Evolutionary conservation across 2,329 filamentous ascomycete species (phyloP).

Genomic region (Torrubiellomyces zombiae): DNA sequence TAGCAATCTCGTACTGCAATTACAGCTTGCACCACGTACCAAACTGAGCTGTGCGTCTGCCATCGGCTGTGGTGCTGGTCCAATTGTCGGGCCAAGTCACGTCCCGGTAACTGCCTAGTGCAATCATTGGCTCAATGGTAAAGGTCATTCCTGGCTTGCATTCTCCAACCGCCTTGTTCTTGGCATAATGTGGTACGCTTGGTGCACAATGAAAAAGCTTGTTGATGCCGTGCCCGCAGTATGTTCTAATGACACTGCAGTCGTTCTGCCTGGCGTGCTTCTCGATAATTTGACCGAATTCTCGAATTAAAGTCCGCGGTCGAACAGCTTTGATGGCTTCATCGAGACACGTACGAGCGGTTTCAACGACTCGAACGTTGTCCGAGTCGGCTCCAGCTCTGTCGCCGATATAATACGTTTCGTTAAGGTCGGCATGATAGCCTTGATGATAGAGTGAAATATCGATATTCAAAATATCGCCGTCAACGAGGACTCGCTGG

Average conservation of each 20-base stretch:
- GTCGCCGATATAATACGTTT: conserved; percentile 95
- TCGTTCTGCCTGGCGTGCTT: conserved; percentile 74
- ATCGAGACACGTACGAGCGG: conserved; percentile 77
- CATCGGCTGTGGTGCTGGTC: conserved; percentile 89
- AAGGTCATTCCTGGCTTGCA: conserved; percentile 97
- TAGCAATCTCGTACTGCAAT: too few species aligned
- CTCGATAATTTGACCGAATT: conserved; percentile 89
- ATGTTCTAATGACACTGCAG: conserved; percentile 87
- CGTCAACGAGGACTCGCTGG: conserved; percentile 69
- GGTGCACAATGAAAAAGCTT: conserved; percentile 84
- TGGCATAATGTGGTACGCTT: conserved; percentile 92
- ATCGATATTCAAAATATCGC: conserved; percentile 95
- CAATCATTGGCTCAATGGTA: conserved; percentile 98
- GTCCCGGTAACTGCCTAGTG: conserved; percentile 75
- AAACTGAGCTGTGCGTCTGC: conserved; percentile 82
- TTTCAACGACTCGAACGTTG: conserved; percentile 77
- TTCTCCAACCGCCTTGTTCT: conserved; percentile 91
- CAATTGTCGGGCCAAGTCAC: conserved; percentile 98
- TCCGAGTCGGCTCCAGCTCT: conserved; percentile 72
- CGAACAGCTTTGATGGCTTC: conserved; percentile 83
- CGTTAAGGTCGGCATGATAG: conserved; percentile 92
- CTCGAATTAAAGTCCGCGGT: conserved; percentile 79
- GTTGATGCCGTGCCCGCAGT: conserved; percentile 93
- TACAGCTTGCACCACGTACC: conserved; percentile 41
- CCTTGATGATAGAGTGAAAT: conserved; percentile 88